These are phyloP conservation scores for Mangifera indica DNA, from an alignment of 345 rosid genomes.

Conservation along the genomic window DNA sequence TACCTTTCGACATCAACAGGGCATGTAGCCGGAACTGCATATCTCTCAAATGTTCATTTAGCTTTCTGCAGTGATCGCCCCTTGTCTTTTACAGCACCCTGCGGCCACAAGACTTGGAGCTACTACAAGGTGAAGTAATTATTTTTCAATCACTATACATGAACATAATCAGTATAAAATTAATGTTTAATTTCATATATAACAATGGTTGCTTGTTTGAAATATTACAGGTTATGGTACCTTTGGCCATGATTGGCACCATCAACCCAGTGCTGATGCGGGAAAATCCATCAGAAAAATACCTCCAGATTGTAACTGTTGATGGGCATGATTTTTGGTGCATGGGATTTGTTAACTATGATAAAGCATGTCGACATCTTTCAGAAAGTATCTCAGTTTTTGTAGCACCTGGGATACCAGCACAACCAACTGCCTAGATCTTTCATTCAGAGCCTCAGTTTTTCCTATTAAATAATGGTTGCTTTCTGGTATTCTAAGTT, in stretches of 20 bases:
- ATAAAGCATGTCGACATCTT: constrained; percentile 57
- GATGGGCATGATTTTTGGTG: constrained; percentile 79
- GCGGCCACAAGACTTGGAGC: constrained; percentile 60
- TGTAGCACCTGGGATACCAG: constrained; percentile 33
- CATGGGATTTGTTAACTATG: constrained; percentile 68
- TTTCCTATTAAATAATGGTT: neutral
- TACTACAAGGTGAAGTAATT: constrained; percentile 44
- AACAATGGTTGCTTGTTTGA: neutral
- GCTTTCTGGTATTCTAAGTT: neutral
- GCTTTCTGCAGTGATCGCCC: constrained; percentile 73
- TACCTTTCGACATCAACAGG: constrained; percentile 59
- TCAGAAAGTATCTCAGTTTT: constrained; percentile 31
- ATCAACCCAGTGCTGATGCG: constrained; percentile 47
- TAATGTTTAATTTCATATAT: neutral
- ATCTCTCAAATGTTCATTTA: constrained; percentile 45
- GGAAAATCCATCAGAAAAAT: constrained; percentile 51
- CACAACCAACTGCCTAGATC: constrained; percentile 12
- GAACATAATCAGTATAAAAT: no score
- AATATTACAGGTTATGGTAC: constrained; percentile 41
- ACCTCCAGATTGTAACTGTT: constrained; percentile 48
- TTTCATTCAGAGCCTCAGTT: neutral
- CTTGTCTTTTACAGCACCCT: constrained; percentile 49
- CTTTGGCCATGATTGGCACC: constrained; percentile 36
- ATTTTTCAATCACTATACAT: no score
- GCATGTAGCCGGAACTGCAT: constrained; percentile 59